Conservation (phyloP, 177 flowering plant species). For the Vitis hybrid region DNA sequence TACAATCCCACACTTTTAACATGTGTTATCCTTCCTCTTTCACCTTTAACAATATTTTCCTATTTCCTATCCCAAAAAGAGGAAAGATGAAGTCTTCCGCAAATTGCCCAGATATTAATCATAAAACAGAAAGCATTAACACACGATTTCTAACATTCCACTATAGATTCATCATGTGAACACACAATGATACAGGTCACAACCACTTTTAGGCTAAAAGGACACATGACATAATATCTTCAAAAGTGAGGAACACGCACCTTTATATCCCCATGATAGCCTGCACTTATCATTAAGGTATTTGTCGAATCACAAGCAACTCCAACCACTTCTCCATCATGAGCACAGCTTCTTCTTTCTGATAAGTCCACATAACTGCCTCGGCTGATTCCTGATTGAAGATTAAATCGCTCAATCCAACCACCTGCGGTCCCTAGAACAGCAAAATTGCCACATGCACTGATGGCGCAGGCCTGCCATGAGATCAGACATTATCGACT, state of each 20-base stretch:
- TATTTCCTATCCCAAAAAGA: no score
- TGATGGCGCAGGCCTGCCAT: conserved; percentile 79
- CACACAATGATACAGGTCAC: neutral
- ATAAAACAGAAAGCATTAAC: no score
- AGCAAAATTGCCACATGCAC: conserved; percentile 97
- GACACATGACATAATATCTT: neutral
- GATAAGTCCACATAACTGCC: conserved; percentile 74
- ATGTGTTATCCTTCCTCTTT: no score
- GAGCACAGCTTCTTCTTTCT: conserved; percentile 57
- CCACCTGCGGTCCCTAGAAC: conserved; percentile 93
- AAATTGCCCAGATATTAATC: no score
- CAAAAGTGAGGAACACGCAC: conserved; percentile 25
- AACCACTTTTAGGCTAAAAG: neutral
- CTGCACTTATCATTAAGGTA: conserved; percentile 83
- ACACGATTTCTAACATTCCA: no score
- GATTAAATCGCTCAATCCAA: conserved; percentile 95
- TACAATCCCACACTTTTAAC: no score
- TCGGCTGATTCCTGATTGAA: conserved; percentile 94
- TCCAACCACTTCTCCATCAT: conserved; percentile 82
- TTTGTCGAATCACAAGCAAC: conserved; percentile 98
- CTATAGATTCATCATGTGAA: no score
- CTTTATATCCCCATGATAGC: conserved; percentile 93
- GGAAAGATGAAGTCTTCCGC: no score
- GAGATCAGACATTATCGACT: neutral
- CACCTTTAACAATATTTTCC: no score